phyloP scores from a whole-genome alignment of 805 yeast species.

The Naumovozyma dairenensis region DNA sequence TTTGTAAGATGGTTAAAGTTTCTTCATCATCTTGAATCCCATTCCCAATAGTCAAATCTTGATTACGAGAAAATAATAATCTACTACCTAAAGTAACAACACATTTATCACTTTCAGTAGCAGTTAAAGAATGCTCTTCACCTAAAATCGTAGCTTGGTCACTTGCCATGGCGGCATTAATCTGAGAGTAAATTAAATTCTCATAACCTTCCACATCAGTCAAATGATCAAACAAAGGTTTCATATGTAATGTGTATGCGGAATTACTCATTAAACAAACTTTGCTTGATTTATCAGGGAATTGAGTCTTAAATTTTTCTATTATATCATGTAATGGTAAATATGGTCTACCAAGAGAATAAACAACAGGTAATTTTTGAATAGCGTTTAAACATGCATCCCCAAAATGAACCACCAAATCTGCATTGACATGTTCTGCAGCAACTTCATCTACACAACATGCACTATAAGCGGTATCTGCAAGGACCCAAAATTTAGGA shows the following conservation, averaged over 20 bases:
- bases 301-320: slow-evolving; percentile 34
- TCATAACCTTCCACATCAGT: slow-evolving; percentile 21
- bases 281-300: slow-evolving; percentile 32
- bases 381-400: slow-evolving; percentile 86
- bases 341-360: slow-evolving; percentile 65
- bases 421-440: slow-evolving; percentile 82
- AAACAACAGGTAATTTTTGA: slow-evolving; percentile 61
- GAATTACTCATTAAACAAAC: slow-evolving; percentile 69
- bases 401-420: slow-evolving; percentile 84
- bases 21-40: slow-evolving; percentile 4
- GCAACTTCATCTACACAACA: slow-evolving; percentile 98
- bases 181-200: slow-evolving; percentile 33
- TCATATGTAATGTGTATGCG: slow-evolving; percentile 44
- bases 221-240: slow-evolving; percentile 30
- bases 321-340: slow-evolving; percentile 36
- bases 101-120: slow-evolving; percentile 4
- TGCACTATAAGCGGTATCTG: slow-evolving; percentile 91
- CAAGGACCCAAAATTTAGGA: slow-evolving; percentile 62
- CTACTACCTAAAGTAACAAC: slow-evolving; percentile 28
- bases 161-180: slow-evolving; percentile 25
- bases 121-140: slow-evolving; percentile 12
- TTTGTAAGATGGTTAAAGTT: slow-evolving; percentile 21
- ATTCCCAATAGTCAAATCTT: slow-evolving; percentile 16
- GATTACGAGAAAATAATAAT: slow-evolving; percentile 17
- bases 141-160: slow-evolving; percentile 37